Conservation (phyloP, 805 yeast species). For the Yarrowia bubula region DNA sequence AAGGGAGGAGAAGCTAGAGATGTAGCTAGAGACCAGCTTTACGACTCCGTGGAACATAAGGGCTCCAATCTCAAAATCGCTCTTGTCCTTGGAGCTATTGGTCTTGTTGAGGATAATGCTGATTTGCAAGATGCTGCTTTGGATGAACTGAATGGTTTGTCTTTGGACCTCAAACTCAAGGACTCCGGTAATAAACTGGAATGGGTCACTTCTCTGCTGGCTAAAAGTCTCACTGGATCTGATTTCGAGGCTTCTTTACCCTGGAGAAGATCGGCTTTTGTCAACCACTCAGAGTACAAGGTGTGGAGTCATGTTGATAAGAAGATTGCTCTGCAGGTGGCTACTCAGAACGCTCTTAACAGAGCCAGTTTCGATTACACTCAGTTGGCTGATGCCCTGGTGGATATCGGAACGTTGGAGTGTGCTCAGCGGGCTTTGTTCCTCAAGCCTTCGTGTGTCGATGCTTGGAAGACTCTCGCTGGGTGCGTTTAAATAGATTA, state of each 20-base stretch:
- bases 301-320: conserved; percentile 69
- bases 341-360: conserved; percentile 42
- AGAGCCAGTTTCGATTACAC: conserved; percentile 48
- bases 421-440: conserved; percentile 68
- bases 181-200: conserved; percentile 62
- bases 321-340: conserved; percentile 57
- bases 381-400: conserved; percentile 53
- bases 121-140: conserved; percentile 60
- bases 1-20: conserved; percentile 71
- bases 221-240: conserved; percentile 40
- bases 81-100: conserved; percentile 74
- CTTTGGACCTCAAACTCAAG: conserved; percentile 29
- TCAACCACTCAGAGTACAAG: conserved; percentile 67
- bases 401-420: conserved; percentile 46
- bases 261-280: conserved; percentile 70
- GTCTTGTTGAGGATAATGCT: conserved; percentile 58
- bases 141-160: conserved; percentile 58
- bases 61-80: conserved; percentile 70
- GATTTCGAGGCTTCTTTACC: conserved; percentile 31
- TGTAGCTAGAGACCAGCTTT: conserved; percentile 82
- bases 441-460: conserved; percentile 53
- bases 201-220: conserved; percentile 53
- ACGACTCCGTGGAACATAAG: conserved; percentile 56
- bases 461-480: conserved; percentile 38
- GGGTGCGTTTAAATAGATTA: neutral